Conservation (phyloP, 805 yeast genomes). For the Metschnikowia kofuensis region DNA sequence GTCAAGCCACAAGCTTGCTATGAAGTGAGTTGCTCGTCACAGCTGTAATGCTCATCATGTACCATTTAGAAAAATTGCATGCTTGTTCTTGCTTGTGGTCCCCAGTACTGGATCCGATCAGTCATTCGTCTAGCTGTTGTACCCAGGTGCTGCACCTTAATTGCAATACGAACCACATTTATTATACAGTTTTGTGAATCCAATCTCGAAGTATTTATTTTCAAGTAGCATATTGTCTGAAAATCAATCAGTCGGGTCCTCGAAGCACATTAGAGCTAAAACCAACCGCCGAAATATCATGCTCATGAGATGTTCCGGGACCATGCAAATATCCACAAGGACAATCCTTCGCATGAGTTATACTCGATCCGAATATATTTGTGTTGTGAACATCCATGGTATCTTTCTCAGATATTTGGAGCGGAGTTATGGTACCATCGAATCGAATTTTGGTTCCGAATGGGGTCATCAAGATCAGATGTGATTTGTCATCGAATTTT, state of each 20-base stretch:
- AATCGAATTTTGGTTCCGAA: slow-evolving; percentile 9
- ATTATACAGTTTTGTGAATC: no score
- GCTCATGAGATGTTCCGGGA: slow-evolving; percentile 9
- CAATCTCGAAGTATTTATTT: no score
- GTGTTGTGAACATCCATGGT: background rate
- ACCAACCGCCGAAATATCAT: slow-evolving; percentile 17
- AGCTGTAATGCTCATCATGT: no score
- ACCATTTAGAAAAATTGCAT: no score
- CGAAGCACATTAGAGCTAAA: slow-evolving; percentile 15
- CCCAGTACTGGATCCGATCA: no score
- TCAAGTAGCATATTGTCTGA: background rate
- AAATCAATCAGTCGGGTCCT: slow-evolving; percentile 13
- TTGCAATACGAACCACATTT: no score
- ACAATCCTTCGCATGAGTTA: slow-evolving; percentile 1
- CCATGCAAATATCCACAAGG: slow-evolving; percentile 17
- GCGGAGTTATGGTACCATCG: slow-evolving; percentile 14
- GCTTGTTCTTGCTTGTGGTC: no score
- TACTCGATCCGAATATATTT: background rate
- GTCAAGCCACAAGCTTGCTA: no score
- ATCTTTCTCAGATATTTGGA: background rate
- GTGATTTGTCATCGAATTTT: background rate
- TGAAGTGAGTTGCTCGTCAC: no score
- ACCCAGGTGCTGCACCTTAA: no score
- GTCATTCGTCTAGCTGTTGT: no score
- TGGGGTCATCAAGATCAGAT: background rate